Conservation (phyloP, 805 yeast species). For the Metschnikowia lunata region DNA sequence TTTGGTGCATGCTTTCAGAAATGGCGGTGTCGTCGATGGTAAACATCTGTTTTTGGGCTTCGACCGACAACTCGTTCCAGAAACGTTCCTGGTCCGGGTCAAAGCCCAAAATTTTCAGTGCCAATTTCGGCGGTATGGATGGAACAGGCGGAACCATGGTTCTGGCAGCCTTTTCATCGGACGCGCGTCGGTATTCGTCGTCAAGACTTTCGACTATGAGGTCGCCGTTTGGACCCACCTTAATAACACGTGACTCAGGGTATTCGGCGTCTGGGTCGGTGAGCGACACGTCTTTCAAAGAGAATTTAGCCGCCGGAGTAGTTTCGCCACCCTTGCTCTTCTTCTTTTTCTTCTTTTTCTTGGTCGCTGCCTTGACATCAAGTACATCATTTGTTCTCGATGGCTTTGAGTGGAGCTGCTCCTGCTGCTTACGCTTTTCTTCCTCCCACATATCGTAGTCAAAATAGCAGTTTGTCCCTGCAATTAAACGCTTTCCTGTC, state of each 20-base stretch:
- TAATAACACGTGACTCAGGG: conserved; percentile 68
- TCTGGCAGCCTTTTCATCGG: not conserved
- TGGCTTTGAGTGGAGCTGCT: not conserved
- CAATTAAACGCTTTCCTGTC: conserved; percentile 3
- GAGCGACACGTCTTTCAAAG: conserved; percentile 39
- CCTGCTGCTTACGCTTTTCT: not conserved
- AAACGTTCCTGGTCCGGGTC: conserved; percentile 12
- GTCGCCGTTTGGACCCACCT: conserved; percentile 70
- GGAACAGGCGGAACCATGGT: conserved; percentile 6
- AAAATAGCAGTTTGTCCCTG: conserved; percentile 9
- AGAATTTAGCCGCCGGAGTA: conserved; percentile 5
- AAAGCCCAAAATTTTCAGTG: conserved; percentile 9
- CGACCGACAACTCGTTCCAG: conserved; percentile 13
- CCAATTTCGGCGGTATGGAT: conserved; percentile 1
- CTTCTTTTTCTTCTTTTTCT: conserved; percentile 33
- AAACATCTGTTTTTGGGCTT: conserved; percentile 23
- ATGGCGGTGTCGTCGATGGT: conserved; percentile 67
- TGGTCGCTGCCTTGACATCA: conserved; percentile 4
- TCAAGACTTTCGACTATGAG: conserved; percentile 63
- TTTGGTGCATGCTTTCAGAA: conserved; percentile 50
- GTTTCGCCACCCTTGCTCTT: conserved; percentile 10
- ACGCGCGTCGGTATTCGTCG: conserved; percentile 18
- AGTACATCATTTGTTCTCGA: not conserved
- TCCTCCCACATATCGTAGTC: conserved; percentile 5
- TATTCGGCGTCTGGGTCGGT: conserved; percentile 58